These are phyloP conservation scores for Aspergillus nomiae DNA, from an alignment of 2,329 filamentous ascomycete species.

Conservation along the genomic window DNA sequence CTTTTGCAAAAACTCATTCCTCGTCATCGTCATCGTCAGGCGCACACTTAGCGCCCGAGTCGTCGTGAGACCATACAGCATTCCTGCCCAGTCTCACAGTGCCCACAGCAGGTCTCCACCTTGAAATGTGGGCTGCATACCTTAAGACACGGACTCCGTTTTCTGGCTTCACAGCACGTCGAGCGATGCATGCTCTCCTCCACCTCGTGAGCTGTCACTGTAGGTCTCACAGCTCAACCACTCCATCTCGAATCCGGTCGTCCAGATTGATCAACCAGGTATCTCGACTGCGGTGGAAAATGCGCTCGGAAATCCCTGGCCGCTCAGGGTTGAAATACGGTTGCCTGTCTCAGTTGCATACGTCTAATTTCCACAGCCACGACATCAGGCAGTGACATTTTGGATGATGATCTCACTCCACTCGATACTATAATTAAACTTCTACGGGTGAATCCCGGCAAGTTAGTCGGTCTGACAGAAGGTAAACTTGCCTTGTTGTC, in stretches of 20 bases:
- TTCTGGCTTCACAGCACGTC: neutral
- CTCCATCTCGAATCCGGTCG: neutral
- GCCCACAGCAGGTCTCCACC: neutral
- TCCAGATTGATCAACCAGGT: neutral
- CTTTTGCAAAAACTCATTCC: neutral
- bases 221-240: neutral
- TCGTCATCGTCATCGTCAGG: neutral
- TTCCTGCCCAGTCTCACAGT: neutral
- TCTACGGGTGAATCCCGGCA: neutral
- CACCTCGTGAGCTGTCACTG: slow-evolving; percentile 3
- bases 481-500: neutral
- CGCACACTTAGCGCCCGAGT: neutral
- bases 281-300: neutral
- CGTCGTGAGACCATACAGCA: neutral
- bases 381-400: neutral
- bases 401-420: neutral
- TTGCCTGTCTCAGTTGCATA: neutral
- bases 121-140: neutral
- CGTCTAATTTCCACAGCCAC: neutral
- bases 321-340: neutral
- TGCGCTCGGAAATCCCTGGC: neutral
- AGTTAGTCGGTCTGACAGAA: neutral
- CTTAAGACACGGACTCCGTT: neutral
- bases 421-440: slow-evolving; percentile 1
- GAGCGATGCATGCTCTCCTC: neutral